Evolutionary conservation across 1,284 basidiomycete genomes (phyloP).

Genomic region (Flammula alnicola): DNA sequence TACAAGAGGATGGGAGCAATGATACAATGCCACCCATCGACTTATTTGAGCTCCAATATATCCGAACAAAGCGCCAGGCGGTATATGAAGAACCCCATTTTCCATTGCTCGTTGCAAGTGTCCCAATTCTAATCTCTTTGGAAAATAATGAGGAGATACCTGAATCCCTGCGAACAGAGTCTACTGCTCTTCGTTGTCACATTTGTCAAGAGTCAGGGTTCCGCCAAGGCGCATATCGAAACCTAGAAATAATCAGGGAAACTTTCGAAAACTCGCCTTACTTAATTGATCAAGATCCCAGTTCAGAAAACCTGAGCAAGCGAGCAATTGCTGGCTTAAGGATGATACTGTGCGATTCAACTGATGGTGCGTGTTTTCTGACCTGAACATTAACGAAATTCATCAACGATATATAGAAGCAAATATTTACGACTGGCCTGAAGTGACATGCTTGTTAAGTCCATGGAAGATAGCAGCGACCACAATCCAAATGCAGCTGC

Average conservation of each 20-base stretch:
- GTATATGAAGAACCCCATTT: slow-evolving; percentile 72
- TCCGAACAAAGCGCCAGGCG: slow-evolving; percentile 67
- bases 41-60: slow-evolving; percentile 66
- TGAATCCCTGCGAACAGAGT: slow-evolving; percentile 50
- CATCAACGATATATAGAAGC: slow-evolving; percentile 34
- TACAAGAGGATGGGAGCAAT: slow-evolving; percentile 53
- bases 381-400: not conserved
- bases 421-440: slow-evolving; percentile 63
- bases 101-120: slow-evolving; percentile 57
- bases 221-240: slow-evolving; percentile 71
- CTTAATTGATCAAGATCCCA: slow-evolving; percentile 43
- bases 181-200: slow-evolving; percentile 53
- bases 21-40: slow-evolving; percentile 51
- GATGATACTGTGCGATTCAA: slow-evolving; percentile 62
- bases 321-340: slow-evolving; percentile 68
- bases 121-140: slow-evolving; percentile 70
- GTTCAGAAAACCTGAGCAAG: slow-evolving; percentile 56
- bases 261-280: slow-evolving; percentile 69
- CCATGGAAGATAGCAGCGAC: slow-evolving; percentile 84
- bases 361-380: slow-evolving; percentile 43
- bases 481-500: slow-evolving; percentile 75
- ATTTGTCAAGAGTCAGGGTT: slow-evolving; percentile 68
- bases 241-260: slow-evolving; percentile 67
- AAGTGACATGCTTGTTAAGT: slow-evolving; percentile 66
- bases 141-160: slow-evolving; percentile 64